Conservation (phyloP, 148 eudicot species). For the Vaccinium corymbosum region DNA sequence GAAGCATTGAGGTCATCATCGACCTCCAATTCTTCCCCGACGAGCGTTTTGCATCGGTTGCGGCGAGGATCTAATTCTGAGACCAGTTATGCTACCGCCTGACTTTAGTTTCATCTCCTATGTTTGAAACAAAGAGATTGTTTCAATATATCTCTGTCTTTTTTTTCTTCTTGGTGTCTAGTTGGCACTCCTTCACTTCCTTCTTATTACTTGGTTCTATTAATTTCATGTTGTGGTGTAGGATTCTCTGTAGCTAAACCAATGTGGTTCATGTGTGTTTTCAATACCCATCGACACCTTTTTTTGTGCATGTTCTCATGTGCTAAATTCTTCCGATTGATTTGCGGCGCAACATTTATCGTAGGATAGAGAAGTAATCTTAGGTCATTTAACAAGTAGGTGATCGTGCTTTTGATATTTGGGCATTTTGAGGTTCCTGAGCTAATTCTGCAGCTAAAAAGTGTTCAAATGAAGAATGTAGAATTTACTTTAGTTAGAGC, state of each 20-base stretch:
- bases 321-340: neutral
- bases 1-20: constrained; percentile 73
- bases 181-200: neutral
- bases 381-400: too few relatives aligned
- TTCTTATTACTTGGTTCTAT: neutral
- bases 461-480: too few relatives aligned
- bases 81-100: constrained; percentile 54
- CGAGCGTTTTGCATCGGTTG: constrained; percentile 59
- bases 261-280: neutral
- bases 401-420: too few relatives aligned
- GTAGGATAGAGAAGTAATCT: too few relatives aligned
- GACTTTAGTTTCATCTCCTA: constrained; percentile 4
- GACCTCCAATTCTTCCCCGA: constrained; percentile 54
- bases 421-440: too few relatives aligned
- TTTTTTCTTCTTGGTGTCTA: neutral
- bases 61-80: constrained; percentile 24
- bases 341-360: neutral
- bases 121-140: neutral
- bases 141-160: neutral
- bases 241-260: neutral
- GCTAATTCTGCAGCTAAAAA: too few relatives aligned
- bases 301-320: neutral
- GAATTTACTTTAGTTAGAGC: too few relatives aligned
- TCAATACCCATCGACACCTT: too few relatives aligned
- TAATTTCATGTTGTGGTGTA: neutral